Evolutionary conservation across 2,329 filamentous ascomycete species (phyloP).

Genomic region (Huntiella moniliformis): DNA sequence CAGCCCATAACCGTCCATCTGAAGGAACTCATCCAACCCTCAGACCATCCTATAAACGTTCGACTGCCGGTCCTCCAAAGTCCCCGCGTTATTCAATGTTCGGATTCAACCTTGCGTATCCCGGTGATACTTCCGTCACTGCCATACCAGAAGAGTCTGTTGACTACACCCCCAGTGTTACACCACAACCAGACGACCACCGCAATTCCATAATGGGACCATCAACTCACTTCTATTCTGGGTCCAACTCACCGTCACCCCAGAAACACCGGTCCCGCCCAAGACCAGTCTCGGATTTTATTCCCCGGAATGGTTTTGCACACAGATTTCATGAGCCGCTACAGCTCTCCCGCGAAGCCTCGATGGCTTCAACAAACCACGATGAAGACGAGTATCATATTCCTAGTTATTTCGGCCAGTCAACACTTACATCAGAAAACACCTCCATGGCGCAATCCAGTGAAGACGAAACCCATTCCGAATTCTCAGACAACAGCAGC

Average conservation of each 20-base stretch:
- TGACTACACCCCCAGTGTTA: neutral
- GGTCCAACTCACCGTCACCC: neutral
- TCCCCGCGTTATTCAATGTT: slow-evolving; percentile 9
- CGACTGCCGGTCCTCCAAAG: slow-evolving; percentile 1
- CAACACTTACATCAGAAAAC: neutral
- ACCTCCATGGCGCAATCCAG: slow-evolving; percentile 18
- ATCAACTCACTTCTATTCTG: neutral
- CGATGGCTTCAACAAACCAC: slow-evolving; percentile 5
- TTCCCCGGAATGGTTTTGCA: slow-evolving; percentile 23
- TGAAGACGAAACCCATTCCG: slow-evolving; percentile 27
- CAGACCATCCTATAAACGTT: slow-evolving; percentile 19
- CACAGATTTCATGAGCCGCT: slow-evolving; percentile 27
- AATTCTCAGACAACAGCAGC: slow-evolving; percentile 28
- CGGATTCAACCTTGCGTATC: slow-evolving; percentile 8
- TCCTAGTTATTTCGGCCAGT: slow-evolving; percentile 8
- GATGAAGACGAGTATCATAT: slow-evolving; percentile 9
- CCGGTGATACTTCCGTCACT: slow-evolving; percentile 5
- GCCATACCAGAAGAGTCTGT: slow-evolving; percentile 9
- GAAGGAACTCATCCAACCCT: neutral
- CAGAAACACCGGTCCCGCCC: slow-evolving; percentile 13
- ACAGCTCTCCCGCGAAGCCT: neutral
- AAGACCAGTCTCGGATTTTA: slow-evolving; percentile 22
- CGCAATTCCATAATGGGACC: slow-evolving; percentile 3
- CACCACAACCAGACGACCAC: neutral
- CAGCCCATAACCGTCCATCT: too few species aligned